Conservation (phyloP, 192 early-diverging fungal species). For the Coemansia sp. region DNA sequence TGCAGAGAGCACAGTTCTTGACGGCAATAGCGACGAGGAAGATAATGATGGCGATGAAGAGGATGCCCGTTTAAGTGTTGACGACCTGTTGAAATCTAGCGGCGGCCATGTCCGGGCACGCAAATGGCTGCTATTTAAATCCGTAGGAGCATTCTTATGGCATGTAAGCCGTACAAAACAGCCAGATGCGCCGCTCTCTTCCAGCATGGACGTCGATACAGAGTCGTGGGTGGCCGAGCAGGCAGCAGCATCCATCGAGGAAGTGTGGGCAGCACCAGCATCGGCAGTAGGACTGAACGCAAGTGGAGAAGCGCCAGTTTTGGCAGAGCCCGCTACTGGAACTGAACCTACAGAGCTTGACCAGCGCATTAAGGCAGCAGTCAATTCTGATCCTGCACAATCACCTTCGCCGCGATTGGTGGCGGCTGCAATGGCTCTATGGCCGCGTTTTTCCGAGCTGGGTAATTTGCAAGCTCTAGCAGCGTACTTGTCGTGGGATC, state of each 20-base stretch:
- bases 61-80: constrained; percentile 11
- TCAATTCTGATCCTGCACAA: constrained; percentile 5
- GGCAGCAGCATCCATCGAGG: constrained; percentile 39
- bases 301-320: constrained; percentile 7
- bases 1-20: constrained; percentile 2
- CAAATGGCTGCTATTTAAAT: constrained; percentile 32
- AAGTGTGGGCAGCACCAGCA: constrained; percentile 32
- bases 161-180: constrained; percentile 17
- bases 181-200: background rate
- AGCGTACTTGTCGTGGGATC: constrained; percentile 38
- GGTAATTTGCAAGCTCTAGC: constrained; percentile 20
- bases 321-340: constrained; percentile 8
- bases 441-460: constrained; percentile 26
- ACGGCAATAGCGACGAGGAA: constrained; percentile 8
- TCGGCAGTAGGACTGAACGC: constrained; percentile 18
- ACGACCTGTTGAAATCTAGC: constrained; percentile 4
- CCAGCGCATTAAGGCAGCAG: constrained; percentile 12
- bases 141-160: constrained; percentile 36
- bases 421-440: constrained; percentile 40
- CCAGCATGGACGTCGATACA: background rate
- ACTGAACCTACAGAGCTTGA: constrained; percentile 22
- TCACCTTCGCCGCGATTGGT: constrained; percentile 20
- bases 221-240: constrained; percentile 38
- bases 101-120: constrained; percentile 12
- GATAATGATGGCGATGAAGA: constrained; percentile 15